Conservation (phyloP, 2,329 filamentous ascomycete species). For the Arthrinium phaeospermum region DNA sequence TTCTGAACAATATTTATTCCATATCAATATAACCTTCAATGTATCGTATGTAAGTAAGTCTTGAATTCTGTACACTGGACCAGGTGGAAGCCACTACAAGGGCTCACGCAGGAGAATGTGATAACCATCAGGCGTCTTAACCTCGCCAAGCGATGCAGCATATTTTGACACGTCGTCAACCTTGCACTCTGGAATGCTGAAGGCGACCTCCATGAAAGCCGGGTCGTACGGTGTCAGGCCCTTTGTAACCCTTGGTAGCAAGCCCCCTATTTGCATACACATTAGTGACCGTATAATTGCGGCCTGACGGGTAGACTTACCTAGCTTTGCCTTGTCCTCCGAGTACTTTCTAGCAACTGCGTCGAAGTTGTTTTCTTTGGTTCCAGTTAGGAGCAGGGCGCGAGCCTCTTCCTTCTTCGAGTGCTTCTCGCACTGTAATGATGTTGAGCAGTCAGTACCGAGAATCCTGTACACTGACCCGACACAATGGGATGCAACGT, state of each 20-base stretch:
- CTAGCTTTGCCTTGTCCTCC: slow-evolving; percentile 21
- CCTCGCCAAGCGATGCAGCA: slow-evolving; percentile 15
- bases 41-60: not conserved
- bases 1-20: not conserved
- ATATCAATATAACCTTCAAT: not conserved
- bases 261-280: not conserved
- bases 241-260: not conserved
- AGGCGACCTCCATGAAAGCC: slow-evolving; percentile 12
- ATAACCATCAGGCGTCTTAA: slow-evolving; percentile 21
- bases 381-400: slow-evolving; percentile 15
- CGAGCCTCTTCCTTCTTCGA: slow-evolving; percentile 24
- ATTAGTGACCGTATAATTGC: not conserved
- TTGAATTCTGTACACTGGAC: not conserved
- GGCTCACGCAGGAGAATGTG: slow-evolving; percentile 22
- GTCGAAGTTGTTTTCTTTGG: not conserved
- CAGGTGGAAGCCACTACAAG: not conserved
- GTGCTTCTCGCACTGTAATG: slow-evolving; percentile 20
- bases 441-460: not conserved
- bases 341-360: slow-evolving; percentile 19
- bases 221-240: not conserved
- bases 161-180: not conserved
- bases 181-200: slow-evolving; percentile 10
- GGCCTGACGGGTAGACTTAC: not conserved
- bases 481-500: slow-evolving; percentile 23
- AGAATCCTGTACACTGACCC: not conserved